Percentiles rank a stretch among this genome's conserved stretches.
Conservation (phyloP, 441 rosid genomes). For the Macaranga tanarius region DNA sequence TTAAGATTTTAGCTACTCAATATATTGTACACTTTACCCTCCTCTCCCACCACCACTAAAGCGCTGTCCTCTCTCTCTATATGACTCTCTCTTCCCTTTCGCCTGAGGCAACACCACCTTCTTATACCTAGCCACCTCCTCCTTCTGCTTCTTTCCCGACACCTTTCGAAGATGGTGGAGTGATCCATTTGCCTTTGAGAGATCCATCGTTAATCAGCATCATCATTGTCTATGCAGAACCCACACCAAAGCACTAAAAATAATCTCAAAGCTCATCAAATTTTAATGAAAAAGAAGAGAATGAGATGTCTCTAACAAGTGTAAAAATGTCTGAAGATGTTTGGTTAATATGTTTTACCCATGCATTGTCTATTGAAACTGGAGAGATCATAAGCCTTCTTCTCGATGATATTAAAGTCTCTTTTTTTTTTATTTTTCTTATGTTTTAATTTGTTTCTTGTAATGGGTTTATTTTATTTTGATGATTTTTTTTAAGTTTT, state of each 20-base stretch:
- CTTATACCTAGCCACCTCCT: too few species aligned
- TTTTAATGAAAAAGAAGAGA: neutral
- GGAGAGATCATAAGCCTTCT: conserved; percentile 99
- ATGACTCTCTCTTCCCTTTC: too few species aligned
- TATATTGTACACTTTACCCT: too few species aligned
- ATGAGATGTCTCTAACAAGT: conserved; percentile 63
- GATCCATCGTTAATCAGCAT: neutral
- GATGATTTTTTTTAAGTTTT: neutral
- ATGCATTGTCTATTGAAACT: conserved; percentile 94
- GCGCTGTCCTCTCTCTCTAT: too few species aligned
- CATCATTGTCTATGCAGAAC: neutral
- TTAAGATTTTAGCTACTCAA: too few species aligned
- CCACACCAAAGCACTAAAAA: neutral
- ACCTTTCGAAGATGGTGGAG: too few species aligned
- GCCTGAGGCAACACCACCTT: too few species aligned
- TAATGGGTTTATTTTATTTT: neutral
- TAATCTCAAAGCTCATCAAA: neutral
- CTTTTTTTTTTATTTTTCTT: neutral
- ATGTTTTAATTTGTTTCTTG: neutral
- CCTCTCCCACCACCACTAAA: too few species aligned
- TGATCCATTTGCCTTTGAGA: neutral
- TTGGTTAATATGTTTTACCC: conserved; percentile 89
- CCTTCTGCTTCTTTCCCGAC: too few species aligned
- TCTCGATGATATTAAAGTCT: conserved; percentile 90
- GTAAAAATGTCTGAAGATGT: conserved; percentile 93